These are phyloP conservation scores for Berberis thunbergii DNA, from an alignment of 164 flowering plant species.

Conservation along the genomic window DNA sequence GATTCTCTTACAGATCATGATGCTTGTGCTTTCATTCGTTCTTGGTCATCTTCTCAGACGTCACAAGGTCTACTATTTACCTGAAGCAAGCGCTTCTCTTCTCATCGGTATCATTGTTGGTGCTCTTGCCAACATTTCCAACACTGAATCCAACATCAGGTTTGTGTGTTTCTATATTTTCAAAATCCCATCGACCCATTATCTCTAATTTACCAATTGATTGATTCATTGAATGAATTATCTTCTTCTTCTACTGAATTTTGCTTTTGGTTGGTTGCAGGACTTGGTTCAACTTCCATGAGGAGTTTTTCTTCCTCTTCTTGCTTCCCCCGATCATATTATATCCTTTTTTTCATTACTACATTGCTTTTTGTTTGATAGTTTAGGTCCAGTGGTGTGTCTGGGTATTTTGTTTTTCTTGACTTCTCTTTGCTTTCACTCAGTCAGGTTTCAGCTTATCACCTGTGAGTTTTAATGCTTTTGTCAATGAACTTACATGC, in stretches of 20 bases:
- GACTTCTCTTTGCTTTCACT: constrained; percentile 40
- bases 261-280: constrained; percentile 26
- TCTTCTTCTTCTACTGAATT: neutral
- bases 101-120: constrained; percentile 95
- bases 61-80: constrained; percentile 76
- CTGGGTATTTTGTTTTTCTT: constrained; percentile 34
- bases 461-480: constrained; percentile 56
- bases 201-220: no score
- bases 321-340: constrained; percentile 93
- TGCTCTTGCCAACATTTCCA: constrained; percentile 81
- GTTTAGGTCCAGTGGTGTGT: neutral
- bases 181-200: no score
- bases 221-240: neutral
- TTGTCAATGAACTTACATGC: neutral
- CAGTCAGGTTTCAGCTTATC: constrained; percentile 95
- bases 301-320: constrained; percentile 93
- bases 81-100: constrained; percentile 98
- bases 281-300: constrained; percentile 96
- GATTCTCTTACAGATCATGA: constrained; percentile 96
- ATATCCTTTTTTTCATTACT: constrained; percentile 50
- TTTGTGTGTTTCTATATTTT: constrained; percentile 3
- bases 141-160: constrained; percentile 89
- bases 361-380: neutral
- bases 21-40: constrained; percentile 95
- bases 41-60: constrained; percentile 95